Evolutionary conservation across 805 yeast genomes (phyloP), one percentile per base, ranked within the genome.

Genomic region (Lachancea sp.): DNA sequence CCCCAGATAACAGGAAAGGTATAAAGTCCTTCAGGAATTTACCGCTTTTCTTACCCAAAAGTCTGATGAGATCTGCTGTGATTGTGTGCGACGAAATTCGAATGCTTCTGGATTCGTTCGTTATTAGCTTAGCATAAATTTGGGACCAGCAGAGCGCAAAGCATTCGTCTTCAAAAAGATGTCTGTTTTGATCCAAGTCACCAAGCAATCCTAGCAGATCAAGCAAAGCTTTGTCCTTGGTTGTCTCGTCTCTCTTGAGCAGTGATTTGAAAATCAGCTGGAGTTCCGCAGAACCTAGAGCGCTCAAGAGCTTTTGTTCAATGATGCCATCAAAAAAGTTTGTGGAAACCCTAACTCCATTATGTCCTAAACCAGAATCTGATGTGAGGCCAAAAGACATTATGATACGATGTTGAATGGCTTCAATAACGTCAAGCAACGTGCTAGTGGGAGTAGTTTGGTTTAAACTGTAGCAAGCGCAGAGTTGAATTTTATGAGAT

Each of bases 271-370:
- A 82, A n/a, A 79, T 67, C 8, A 88, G 65, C 31, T 74, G 72
- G 41, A 83, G 34, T 15, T 57, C 56, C 30, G 54, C 50, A 4
- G 57, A 59, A 8, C 66, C 64, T 2, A 81, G 68, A 30, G 77
- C 64, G 8, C 63, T 44, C 5, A 80, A 50, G 9, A 65, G 50
- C 34, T 71, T 71, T 7, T 83, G 76, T 49, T 86, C 90, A 1
- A 95, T 95, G 4, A 80, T 60, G 3, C 92, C 94, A 11, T 83
- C 77, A 46, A 86, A 73, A 59, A 84, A 88, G 55, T 80, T 80
- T 40, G 86, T 60, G 1, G 94, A 77, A 0, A 83, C 79, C 34
- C 74, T 78, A 43, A 61, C 64, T 20, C 71, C 71, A 38, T 63
- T 64, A 44, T 60, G 61, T 2, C 73, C 73, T 7, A 68, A 45